A percentile compares a stretch with the other conserved stretches of the same genome.
Evolutionary conservation across 805 yeast genomes (phyloP).

Genomic region (Saccharomycopsis microspora): DNA sequence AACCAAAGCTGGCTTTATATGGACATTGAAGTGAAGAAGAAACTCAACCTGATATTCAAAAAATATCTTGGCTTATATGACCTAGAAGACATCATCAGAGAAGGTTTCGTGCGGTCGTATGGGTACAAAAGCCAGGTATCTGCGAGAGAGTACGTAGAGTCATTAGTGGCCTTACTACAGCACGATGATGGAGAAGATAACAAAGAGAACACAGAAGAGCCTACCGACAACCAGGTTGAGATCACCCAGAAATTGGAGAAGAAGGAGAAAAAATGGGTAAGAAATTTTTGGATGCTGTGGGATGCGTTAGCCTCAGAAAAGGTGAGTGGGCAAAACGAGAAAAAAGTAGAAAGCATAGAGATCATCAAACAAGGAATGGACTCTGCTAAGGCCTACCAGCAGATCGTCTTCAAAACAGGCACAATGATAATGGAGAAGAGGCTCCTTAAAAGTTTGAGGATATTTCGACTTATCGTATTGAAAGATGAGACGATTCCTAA

Average conservation of each 20-base stretch:
- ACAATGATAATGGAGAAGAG: conserved; percentile 80
- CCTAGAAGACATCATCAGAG: conserved; percentile 68
- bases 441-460: conserved; percentile 63
- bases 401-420: conserved; percentile 77
- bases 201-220: conserved; percentile 18
- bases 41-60: conserved; percentile 55
- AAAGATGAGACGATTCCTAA: conserved; percentile 70
- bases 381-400: conserved; percentile 76
- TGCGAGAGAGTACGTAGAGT: conserved; percentile 89
- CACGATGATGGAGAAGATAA: conserved; percentile 6
- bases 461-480: conserved; percentile 77
- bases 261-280: conserved; percentile 59
- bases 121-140: conserved; percentile 83
- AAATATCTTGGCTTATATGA: conserved; percentile 68
- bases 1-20: conserved; percentile 88
- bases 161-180: conserved; percentile 76
- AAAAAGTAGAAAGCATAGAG: conserved; percentile 30
- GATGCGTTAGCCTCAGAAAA: conserved; percentile 31
- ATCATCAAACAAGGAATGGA: conserved; percentile 59
- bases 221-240: conserved; percentile 18
- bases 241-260: conserved; percentile 23
- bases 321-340: not conserved
- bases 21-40: conserved; percentile 69
- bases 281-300: conserved; percentile 63
- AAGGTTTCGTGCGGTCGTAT: conserved; percentile 76